phyloP scores from a whole-genome alignment of 495 filamentous ascomycete genomes.

The Lasiosphaeria ovina region DNA sequence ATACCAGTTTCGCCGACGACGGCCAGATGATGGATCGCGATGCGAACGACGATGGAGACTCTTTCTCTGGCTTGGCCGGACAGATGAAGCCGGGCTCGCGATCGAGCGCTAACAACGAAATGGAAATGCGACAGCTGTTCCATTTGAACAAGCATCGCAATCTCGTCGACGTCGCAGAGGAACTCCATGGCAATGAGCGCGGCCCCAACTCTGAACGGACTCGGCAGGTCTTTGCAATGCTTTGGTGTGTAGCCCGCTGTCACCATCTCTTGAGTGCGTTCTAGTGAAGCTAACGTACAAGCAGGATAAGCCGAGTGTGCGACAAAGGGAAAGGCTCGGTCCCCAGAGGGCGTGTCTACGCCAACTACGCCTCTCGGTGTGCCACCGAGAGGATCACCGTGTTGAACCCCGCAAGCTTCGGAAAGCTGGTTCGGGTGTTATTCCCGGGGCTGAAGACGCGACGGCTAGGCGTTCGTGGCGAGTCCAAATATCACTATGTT shows the following conservation, averaged over 20 bases:
- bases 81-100: slow-evolving; percentile 58
- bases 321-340: slow-evolving; percentile 78
- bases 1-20: slow-evolving; percentile 65
- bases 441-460: slow-evolving; percentile 93
- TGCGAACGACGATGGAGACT: slow-evolving; percentile 63
- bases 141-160: slow-evolving; percentile 68
- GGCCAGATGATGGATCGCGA: slow-evolving; percentile 67
- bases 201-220: slow-evolving; percentile 85
- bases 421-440: slow-evolving; percentile 92
- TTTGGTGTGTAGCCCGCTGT: slow-evolving; percentile 65
- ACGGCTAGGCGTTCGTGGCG: slow-evolving; percentile 85
- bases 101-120: slow-evolving; percentile 81
- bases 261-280: neutral
- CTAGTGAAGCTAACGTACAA: slow-evolving; percentile 14
- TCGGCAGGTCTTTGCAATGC: slow-evolving; percentile 96
- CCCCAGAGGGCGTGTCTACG: slow-evolving; percentile 87
- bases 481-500: slow-evolving; percentile 98
- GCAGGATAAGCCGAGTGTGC: slow-evolving; percentile 81
- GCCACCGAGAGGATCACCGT: slow-evolving; percentile 89
- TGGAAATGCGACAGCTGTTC: slow-evolving; percentile 85
- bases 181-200: slow-evolving; percentile 61
- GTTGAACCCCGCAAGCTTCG: slow-evolving; percentile 94
- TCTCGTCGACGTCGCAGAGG: slow-evolving; percentile 78
- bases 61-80: slow-evolving; percentile 51
- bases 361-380: slow-evolving; percentile 86